These are phyloP conservation scores for Betula pendula DNA, from an alignment of 306 rosid species.

Conservation along the genomic window DNA sequence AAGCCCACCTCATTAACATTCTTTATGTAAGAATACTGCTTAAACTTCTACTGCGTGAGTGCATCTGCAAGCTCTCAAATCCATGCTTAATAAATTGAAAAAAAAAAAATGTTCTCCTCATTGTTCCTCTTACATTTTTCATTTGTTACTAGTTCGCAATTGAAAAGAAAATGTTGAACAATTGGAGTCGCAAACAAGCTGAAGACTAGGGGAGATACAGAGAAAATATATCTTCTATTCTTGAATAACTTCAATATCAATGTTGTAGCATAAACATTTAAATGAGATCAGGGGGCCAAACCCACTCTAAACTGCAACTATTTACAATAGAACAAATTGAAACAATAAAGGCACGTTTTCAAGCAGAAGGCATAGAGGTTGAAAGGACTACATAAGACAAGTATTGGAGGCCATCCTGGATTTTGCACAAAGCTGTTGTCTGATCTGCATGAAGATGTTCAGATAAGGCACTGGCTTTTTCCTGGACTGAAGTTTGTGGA, in stretches of 20 bases:
- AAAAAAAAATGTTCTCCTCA: neutral
- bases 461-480: conserved; percentile 63
- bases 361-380: conserved; percentile 71
- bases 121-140: too few relatives aligned
- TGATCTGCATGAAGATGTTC: conserved; percentile 70
- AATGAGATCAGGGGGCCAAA: neutral
- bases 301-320: conserved; percentile 19
- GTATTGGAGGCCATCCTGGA: conserved; percentile 86
- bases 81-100: neutral
- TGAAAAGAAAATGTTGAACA: neutral
- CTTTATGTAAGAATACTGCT: neutral
- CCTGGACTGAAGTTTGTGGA: conserved; percentile 58
- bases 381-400: conserved; percentile 75
- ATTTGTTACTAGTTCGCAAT: neutral
- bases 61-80: neutral
- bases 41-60: neutral
- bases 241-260: conserved; percentile 6
- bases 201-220: neutral
- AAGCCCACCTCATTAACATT: neutral
- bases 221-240: conserved; percentile 8
- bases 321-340: conserved; percentile 35
- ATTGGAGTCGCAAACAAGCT: neutral
- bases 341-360: conserved; percentile 27
- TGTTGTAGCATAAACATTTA: conserved; percentile 10
- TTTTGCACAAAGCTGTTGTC: conserved; percentile 66